Conservation (phyloP, 2,329 filamentous ascomycete species). For the Pseudocercospora eumusae region DNA sequence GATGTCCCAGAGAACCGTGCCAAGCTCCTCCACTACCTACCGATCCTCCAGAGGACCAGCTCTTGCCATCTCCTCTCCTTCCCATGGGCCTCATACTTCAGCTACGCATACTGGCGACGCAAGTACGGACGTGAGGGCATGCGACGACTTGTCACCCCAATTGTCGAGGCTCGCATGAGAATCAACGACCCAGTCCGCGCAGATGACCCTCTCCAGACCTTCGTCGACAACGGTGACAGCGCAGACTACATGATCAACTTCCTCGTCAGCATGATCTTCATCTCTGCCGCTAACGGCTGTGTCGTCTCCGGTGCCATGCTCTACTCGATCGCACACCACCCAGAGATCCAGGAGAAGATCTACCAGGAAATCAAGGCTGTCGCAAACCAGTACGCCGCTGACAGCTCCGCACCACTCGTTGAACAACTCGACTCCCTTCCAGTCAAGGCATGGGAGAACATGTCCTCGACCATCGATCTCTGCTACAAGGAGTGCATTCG, state of each 20-base stretch:
- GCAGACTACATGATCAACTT: slow-evolving; percentile 44
- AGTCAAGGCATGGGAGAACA: slow-evolving; percentile 57
- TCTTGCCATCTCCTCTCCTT: slow-evolving; percentile 14
- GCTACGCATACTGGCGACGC: slow-evolving; percentile 12
- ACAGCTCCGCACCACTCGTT: slow-evolving; percentile 37
- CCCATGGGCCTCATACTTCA: slow-evolving; percentile 13
- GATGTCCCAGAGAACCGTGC: slow-evolving; percentile 11
- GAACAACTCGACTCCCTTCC: slow-evolving; percentile 47
- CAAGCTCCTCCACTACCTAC: slow-evolving; percentile 9
- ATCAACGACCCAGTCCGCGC: slow-evolving; percentile 32
- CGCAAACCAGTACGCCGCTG: slow-evolving; percentile 45
- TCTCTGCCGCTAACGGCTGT: slow-evolving; percentile 56
- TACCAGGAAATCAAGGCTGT: slow-evolving; percentile 52
- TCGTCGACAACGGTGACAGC: slow-evolving; percentile 55
- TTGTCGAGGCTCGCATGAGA: slow-evolving; percentile 9
- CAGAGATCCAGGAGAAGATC: slow-evolving; percentile 49
- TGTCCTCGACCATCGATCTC: slow-evolving; percentile 56
- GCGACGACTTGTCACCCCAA: slow-evolving; percentile 6
- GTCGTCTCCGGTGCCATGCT: slow-evolving; percentile 54
- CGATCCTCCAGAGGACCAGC: slow-evolving; percentile 17
- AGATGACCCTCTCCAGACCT: slow-evolving; percentile 54
- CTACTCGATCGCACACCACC: slow-evolving; percentile 35
- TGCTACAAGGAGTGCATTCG: slow-evolving; percentile 58
- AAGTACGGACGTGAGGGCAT: slow-evolving; percentile 14
- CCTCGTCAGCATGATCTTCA: slow-evolving; percentile 56